Percentiles rank a stretch among this genome's conserved stretches.
These are phyloP conservation scores for Aspergillus ellipticus DNA, from an alignment of 495 filamentous ascomycete genomes.

Conservation along the genomic window DNA sequence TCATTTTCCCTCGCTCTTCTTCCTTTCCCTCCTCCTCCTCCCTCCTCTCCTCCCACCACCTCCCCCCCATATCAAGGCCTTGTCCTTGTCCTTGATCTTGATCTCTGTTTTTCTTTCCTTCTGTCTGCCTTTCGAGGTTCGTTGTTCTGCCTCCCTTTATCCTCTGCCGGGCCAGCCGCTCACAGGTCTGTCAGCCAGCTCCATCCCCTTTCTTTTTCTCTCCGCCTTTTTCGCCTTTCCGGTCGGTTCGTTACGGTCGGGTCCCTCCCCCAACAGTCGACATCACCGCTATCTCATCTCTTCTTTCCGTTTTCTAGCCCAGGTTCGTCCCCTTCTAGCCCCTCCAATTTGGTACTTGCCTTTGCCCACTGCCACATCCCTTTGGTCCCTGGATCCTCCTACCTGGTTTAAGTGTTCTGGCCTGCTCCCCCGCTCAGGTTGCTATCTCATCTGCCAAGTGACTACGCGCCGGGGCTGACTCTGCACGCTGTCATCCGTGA, in stretches of 20 bases:
- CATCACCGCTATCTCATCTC: slow-evolving; percentile 26
- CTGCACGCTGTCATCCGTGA: background rate
- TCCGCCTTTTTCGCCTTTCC: slow-evolving; percentile 26
- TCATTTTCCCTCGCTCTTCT: slow-evolving; percentile 18
- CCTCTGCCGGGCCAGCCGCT: slow-evolving; percentile 5
- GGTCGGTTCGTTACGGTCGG: slow-evolving; percentile 21
- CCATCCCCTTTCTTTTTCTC: slow-evolving; percentile 21
- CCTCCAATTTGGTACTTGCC: background rate
- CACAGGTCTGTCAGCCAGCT: slow-evolving; percentile 20
- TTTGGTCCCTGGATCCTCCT: slow-evolving; percentile 1
- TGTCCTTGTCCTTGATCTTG: slow-evolving; percentile 39
- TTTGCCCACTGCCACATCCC: background rate
- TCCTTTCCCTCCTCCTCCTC: slow-evolving; percentile 27
- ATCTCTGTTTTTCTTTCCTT: slow-evolving; percentile 13
- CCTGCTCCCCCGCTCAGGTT: slow-evolving; percentile 18
- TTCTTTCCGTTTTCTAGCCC: slow-evolving; percentile 6
- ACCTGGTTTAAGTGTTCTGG: slow-evolving; percentile 3
- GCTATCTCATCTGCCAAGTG: slow-evolving; percentile 5
- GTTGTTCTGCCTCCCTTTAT: slow-evolving; percentile 5
- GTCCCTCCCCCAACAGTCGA: slow-evolving; percentile 20
- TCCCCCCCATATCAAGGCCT: slow-evolving; percentile 34
- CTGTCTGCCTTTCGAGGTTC: slow-evolving; percentile 5
- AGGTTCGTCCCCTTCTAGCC: slow-evolving; percentile 15
- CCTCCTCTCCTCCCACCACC: slow-evolving; percentile 17
- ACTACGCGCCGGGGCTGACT: background rate